A percentile compares a stretch with the other conserved stretches of the same genome.
Evolutionary conservation across 306 rosid genomes (phyloP).

Genomic region (Chamaecrista fasciculata): DNA sequence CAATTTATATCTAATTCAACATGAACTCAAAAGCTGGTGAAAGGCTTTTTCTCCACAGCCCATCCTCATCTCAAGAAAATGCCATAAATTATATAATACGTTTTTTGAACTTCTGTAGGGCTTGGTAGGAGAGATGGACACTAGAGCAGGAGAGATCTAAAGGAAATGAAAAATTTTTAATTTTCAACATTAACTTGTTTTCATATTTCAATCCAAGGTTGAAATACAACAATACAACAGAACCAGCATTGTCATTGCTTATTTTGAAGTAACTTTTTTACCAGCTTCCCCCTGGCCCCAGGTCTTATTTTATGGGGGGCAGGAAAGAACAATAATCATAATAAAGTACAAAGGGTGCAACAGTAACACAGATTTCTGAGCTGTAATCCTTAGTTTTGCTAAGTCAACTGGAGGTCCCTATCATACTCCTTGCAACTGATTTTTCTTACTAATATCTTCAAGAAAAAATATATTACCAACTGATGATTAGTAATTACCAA

Average conservation of each 20-base stretch:
- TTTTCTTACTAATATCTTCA: background rate
- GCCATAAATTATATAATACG: background rate
- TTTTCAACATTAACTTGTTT: background rate
- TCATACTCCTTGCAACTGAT: background rate
- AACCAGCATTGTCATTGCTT: no score
- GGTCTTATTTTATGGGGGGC: background rate
- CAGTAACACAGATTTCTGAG: background rate
- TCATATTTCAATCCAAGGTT: background rate
- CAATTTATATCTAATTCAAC: background rate
- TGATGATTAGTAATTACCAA: background rate
- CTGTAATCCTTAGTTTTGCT: background rate
- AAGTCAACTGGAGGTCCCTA: background rate
- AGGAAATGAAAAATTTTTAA: constrained; percentile 1
- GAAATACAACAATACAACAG: no score
- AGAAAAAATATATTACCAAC: background rate
- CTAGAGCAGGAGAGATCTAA: background rate
- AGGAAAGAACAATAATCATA: background rate
- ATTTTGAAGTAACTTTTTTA: background rate
- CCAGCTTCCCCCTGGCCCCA: background rate
- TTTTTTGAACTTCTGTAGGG: background rate
- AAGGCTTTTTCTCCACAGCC: background rate
- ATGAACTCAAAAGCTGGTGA: background rate
- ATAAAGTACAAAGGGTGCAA: background rate
- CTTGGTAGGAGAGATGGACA: background rate
- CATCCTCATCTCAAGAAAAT: background rate